Conservation (phyloP, 352 stramenopile species). For the Globisporangium spiculum region DNA sequence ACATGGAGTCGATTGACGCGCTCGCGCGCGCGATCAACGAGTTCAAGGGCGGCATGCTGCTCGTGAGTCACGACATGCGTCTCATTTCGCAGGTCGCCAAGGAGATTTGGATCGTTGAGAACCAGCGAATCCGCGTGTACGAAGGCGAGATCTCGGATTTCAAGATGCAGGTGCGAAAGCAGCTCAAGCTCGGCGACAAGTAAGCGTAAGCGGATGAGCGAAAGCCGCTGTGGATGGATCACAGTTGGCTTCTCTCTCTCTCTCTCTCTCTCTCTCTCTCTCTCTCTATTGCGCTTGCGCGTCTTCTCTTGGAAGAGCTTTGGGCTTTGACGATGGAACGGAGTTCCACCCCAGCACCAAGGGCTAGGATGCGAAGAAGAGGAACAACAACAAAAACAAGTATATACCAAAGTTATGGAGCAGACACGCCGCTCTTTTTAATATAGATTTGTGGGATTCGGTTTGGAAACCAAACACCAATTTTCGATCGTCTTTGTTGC, state of each 20-base stretch:
- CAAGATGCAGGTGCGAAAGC: conserved; percentile 65
- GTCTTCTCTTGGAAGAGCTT: neutral
- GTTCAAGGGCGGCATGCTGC: conserved; percentile 96
- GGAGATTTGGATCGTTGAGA: conserved; percentile 99
- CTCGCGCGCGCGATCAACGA: conserved; percentile 97
- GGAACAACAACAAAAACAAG: neutral
- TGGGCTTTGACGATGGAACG: neutral
- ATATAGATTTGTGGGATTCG: conserved; percentile 19
- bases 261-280: neutral
- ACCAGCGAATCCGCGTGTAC: conserved; percentile 96
- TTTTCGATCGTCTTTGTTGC: neutral
- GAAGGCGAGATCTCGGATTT: conserved; percentile 98
- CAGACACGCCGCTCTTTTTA: conserved; percentile 10
- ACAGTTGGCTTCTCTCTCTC: neutral
- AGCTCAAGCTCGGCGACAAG: conserved; percentile 23
- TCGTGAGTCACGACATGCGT: conserved; percentile 99
- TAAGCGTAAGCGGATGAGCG: neutral
- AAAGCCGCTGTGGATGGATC: neutral
- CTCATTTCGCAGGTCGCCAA: conserved; percentile 98
- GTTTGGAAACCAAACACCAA: conserved; percentile 10
- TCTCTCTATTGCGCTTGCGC: neutral
- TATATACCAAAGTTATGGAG: conserved; percentile 14
- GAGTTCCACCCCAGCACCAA: neutral
- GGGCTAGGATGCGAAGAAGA: neutral
- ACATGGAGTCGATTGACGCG: conserved; percentile 97